Evolutionary conservation across 768 basidiomycete genomes (phyloP), one percentile per base, ranked within the genome.

Genomic region (Lactifluus echinatus): DNA sequence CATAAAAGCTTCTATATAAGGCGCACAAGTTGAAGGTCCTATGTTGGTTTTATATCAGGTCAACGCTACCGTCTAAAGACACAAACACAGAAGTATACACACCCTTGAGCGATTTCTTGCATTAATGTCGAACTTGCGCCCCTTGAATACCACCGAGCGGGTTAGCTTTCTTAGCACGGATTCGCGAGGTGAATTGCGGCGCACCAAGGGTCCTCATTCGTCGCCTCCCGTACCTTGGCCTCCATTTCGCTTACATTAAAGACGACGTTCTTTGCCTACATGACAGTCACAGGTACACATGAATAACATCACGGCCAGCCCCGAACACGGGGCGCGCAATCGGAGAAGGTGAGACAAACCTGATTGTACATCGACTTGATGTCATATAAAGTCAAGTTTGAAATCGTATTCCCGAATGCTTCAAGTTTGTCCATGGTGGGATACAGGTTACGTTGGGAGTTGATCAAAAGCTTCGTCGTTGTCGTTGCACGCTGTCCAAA

Each of bases 61-160:
- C 26, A 42, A 12, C n/a, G 1, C 4, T 3, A 44, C n/a, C 23
- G 52, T 33, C 6, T 37, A 42, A 59, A 11, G 62, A 68, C 58
- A 67, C 64, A 39, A 48, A 51, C 26, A 44, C 39, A 42, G 19
- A 42, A 36, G 33, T 15, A 53, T 17, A 76, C 86, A 65, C 63
- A 95, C 94, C 89, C 92, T 79, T 93, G 88, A 12, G 96, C 93
- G 63, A 99, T 98, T 65, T 98, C 93, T 68, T 93, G 89, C 96
- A 98, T 98, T 71, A 98, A 73, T 24, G 93, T 94, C 48, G 94
- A 96, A 68, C 90, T 93, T 57, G 95, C 95, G 17, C 96, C 95
- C 95, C 94, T 96, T 63, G 34, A 57, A 57, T 28, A 47, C 52
- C 46, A 42, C 50, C 39, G 33, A 44, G 17, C 45, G 33, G n/a